Evolutionary conservation across 306 rosid genomes (phyloP), one percentile per base, ranked within the genome.

Genomic region (Corylus americana): DNA sequence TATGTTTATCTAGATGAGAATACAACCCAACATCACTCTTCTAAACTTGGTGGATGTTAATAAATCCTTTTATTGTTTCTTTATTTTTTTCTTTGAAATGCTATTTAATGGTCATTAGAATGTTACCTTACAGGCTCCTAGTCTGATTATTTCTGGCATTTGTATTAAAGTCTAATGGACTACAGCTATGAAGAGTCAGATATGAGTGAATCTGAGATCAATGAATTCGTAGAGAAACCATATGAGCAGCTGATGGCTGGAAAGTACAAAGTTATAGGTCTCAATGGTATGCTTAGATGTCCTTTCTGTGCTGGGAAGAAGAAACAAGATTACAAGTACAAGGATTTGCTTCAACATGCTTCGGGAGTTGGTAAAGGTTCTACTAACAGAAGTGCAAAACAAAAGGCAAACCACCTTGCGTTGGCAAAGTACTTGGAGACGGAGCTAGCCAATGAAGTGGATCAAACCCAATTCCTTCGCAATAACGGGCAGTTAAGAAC

Each of bases 351-450:
- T 31, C 96, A 90, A 77, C 99, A 95, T 87, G 97, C 99, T 53
- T 84, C 97, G 0, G 99, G 99, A 79, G 99, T 95, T 70, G 91
- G 88, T n/a, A 95, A 93, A 85, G 99, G 99, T 77, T 92, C 98
- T n/a, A 89, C 97, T 6, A 90, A 89, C 86, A 84, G 99, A 87
- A 93, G 87, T 74, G 89, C 87, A 0, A 82, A 80, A 77, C 96
- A 95, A 69, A 95, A 90, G 86, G 99, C 91, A 2, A 90, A 93
- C 83, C 99, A 95, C 81, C 93, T 95, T 85, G 99, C 99, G 66
- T 82, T 95, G 57, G 94, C 97, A 3, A 86, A 81, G 82, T 95
- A 83, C 85, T 79, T 95, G 87, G 87, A 91, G 90, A 79, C 22
- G 75, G 93, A 91, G 53, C 83, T 93, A n/a, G 81, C 83, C n/a